These are phyloP conservation scores for Colletotrichum camelliae DNA, from an alignment of 2,329 filamentous ascomycete species.

Conservation along the genomic window DNA sequence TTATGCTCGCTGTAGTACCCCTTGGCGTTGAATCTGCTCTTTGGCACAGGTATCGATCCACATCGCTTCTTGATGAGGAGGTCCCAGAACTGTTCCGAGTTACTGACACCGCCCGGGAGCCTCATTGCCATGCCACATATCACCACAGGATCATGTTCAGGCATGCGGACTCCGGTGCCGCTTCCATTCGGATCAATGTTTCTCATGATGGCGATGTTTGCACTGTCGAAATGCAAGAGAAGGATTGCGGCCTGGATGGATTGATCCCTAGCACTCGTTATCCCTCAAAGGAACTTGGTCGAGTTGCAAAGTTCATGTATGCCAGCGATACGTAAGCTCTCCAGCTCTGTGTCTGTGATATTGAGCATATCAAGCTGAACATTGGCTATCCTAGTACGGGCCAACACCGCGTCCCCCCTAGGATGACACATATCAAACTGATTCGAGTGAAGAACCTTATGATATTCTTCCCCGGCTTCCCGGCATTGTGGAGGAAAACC, in stretches of 20 bases:
- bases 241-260: background rate
- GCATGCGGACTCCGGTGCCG: background rate
- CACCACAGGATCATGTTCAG: background rate
- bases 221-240: background rate
- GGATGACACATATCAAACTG: background rate
- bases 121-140: slow-evolving; percentile 4
- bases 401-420: background rate
- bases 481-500: background rate
- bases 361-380: background rate
- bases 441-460: background rate
- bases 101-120: background rate
- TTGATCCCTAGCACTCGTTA: background rate
- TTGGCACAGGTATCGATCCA: background rate
- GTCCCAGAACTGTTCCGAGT: background rate
- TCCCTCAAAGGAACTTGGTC: background rate
- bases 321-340: background rate
- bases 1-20: background rate
- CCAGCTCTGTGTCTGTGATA: background rate
- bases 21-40: background rate
- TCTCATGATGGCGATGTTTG: background rate
- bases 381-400: background rate
- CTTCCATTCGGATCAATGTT: background rate
- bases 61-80: background rate
- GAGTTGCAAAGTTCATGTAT: background rate
- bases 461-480: background rate